Evolutionary conservation across 2,329 filamentous ascomycete genomes (phyloP).

Genomic region (Penicillium sp.): DNA sequence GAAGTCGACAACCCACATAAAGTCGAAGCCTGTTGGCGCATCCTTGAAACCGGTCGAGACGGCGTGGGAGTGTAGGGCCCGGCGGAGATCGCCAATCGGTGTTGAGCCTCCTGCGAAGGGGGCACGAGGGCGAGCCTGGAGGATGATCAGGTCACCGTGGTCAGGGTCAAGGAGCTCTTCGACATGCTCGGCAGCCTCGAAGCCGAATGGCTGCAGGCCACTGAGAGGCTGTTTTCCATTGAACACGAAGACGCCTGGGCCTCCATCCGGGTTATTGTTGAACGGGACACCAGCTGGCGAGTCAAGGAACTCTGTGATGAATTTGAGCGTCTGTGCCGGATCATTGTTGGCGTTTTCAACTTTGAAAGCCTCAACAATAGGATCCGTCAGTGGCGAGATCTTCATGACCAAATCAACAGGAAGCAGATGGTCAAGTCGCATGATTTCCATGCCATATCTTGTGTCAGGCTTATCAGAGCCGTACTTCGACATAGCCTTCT

Average conservation of each 20-base stretch:
- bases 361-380: slow-evolving; percentile 74
- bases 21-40: slow-evolving; percentile 58
- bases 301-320: slow-evolving; percentile 72
- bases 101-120: slow-evolving; percentile 73
- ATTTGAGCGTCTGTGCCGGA: slow-evolving; percentile 57
- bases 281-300: slow-evolving; percentile 60
- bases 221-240: slow-evolving; percentile 72
- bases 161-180: slow-evolving; percentile 57
- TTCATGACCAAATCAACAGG: slow-evolving; percentile 68
- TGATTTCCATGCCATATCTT: slow-evolving; percentile 70
- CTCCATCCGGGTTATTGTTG: slow-evolving; percentile 70
- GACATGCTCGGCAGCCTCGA: slow-evolving; percentile 64
- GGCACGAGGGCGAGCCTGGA: slow-evolving; percentile 72
- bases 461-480: slow-evolving; percentile 93
- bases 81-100: slow-evolving; percentile 70
- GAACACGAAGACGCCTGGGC: slow-evolving; percentile 75
- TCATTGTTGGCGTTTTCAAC: slow-evolving; percentile 54
- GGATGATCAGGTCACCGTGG: slow-evolving; percentile 75
- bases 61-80: slow-evolving; percentile 67
- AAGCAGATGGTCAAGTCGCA: slow-evolving; percentile 63
- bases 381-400: slow-evolving; percentile 68
- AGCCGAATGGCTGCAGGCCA: slow-evolving; percentile 77
- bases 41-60: slow-evolving; percentile 62
- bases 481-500: slow-evolving; percentile 74
- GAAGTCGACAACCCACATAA: slow-evolving; percentile 87